Base-by-base conservation (phyloP, 768 basidiomycete genomes). In the Mycena leptocephala region DNA sequence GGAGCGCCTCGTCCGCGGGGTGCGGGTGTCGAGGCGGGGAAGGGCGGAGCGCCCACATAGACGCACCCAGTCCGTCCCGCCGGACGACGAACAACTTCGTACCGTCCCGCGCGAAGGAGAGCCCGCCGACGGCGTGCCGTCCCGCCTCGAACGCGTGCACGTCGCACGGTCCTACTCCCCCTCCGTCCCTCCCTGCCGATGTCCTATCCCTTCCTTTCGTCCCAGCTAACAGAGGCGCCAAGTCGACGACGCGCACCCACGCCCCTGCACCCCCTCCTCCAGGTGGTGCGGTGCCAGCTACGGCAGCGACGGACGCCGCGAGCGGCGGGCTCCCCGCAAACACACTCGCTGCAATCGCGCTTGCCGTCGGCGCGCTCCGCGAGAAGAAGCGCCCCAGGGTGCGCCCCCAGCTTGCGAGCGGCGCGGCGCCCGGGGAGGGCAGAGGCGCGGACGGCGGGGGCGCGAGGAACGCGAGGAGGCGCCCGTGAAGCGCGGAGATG, bases 191-290 rank as follows among this genome's bases (percentile, higher is more conserved):
- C 37, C 37, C n/a, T n/a, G n/a, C n/a, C n/a, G n/a, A n/a, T 59
- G 28, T 43, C 33, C 18, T 9, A 5, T 16, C 43, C 43, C 43
- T 43, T 43, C 13, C 43, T 16, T 20, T 20, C 18, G 43, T 14
- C 43, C 9, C 43, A 13, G 43, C 16, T 5, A 51, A 14, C 6
- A 51, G 48, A 1, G n/a, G 48, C 16, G 48, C 48, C n/a, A 51
- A n/a, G 26, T 51, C 48, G 9, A 51, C 24, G 48, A 51, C 24
- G 6, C 48, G n/a, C n/a, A 51, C 48, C 48, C 48, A 51, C 43
- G 18, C 43, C 93, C 93, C 10, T 76, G 68, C 9, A 6, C 7
- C 43, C 7, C 43, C 43, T 88, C 87, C 30, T 84, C 85, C 16
- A n/a, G n/a, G n/a, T n/a, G n/a, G n/a, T n/a, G n/a, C n/a, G n/a